Conservation (phyloP, 2,329 filamentous ascomycete species). For the Pestalotiopsis sp. region DNA sequence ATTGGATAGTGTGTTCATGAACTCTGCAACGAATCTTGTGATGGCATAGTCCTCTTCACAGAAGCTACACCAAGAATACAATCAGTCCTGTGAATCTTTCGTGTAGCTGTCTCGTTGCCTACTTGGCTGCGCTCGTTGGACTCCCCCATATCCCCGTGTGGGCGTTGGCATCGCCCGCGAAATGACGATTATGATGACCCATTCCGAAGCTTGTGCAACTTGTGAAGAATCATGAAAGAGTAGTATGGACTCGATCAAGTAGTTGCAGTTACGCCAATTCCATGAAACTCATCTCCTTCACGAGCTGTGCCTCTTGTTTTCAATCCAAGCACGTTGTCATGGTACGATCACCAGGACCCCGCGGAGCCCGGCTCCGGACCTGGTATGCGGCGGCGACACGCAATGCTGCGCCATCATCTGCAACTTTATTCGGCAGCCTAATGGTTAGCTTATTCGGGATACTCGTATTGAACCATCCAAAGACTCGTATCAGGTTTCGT, state of each 20-base stretch:
- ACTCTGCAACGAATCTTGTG: constrained; percentile 53
- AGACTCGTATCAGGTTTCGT: not conserved
- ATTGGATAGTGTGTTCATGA: constrained; percentile 56
- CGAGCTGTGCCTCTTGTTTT: not conserved
- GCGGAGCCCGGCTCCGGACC: not conserved
- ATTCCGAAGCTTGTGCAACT: constrained; percentile 17
- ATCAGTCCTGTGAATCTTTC: not conserved
- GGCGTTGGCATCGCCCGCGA: constrained; percentile 36
- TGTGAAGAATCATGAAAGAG: not conserved
- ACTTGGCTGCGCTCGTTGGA: constrained; percentile 43
- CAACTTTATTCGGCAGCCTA: not conserved
- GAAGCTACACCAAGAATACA: constrained; percentile 27
- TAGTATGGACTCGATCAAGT: too few relatives aligned
- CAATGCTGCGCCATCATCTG: not conserved
- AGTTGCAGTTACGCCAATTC: too few relatives aligned
- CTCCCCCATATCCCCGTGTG: constrained; percentile 39
- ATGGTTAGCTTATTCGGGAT: not conserved
- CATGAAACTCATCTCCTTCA: too few relatives aligned
- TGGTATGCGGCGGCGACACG: not conserved
- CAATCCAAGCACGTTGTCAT: not conserved
- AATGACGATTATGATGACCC: constrained; percentile 40
- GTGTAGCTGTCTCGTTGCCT: constrained; percentile 13
- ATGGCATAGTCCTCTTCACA: constrained; percentile 56
- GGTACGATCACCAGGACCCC: not conserved
- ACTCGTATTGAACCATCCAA: not conserved